Percentiles rank a stretch among this genome's conserved stretches.
phyloP scores from a whole-genome alignment of 2,329 filamentous ascomycete genomes.

The Pseudopyrenochaeta lycopersici region DNA sequence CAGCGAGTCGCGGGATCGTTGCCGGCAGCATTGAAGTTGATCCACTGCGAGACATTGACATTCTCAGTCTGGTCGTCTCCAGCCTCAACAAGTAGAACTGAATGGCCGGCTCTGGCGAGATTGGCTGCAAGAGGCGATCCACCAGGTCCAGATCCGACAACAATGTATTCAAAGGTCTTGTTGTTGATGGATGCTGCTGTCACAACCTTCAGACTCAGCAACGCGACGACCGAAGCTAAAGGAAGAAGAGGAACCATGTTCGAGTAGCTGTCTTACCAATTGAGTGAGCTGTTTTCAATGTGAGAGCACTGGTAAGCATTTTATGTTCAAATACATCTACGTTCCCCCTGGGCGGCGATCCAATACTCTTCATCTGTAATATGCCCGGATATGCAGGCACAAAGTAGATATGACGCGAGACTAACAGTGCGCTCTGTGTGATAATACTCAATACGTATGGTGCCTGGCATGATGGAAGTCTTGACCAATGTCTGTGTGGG shows the following conservation, averaged over 20 bases:
- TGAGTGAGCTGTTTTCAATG: background rate
- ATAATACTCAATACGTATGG: background rate
- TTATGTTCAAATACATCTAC: background rate
- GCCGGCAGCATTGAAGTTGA: constrained; percentile 62
- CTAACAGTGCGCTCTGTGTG: background rate
- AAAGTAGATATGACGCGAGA: background rate
- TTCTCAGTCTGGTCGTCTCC: constrained; percentile 64
- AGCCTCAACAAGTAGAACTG: constrained; percentile 66
- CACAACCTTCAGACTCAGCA: constrained; percentile 11
- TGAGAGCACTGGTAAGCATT: background rate
- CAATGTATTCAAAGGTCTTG: constrained; percentile 65
- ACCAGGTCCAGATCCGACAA: constrained; percentile 57
- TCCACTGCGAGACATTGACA: constrained; percentile 59
- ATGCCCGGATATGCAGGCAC: constrained; percentile 11
- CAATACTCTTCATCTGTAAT: background rate
- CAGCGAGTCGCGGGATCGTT: constrained; percentile 65
- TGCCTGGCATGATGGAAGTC: background rate
- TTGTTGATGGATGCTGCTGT: constrained; percentile 18
- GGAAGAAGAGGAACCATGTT: constrained; percentile 23
- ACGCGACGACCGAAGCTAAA: constrained; percentile 7
- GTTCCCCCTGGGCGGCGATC: background rate
- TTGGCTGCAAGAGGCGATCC: constrained; percentile 25
- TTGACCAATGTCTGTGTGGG: background rate
- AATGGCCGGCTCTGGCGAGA: constrained; percentile 58
- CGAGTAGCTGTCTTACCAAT: constrained; percentile 5